Conservation (phyloP, 257 asterid species). For the Petunia axillaris region DNA sequence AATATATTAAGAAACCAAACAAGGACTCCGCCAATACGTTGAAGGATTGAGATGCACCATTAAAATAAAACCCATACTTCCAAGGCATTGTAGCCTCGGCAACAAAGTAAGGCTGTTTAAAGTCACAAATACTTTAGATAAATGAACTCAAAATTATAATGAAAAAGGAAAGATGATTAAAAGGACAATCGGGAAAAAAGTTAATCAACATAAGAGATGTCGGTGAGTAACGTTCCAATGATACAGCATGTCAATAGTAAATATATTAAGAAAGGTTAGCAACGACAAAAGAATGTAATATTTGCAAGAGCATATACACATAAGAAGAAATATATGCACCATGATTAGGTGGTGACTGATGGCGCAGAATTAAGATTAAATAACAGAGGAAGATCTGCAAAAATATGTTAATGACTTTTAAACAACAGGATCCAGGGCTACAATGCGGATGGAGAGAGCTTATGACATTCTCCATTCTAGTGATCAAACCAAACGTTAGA, state of each 20-base stretch:
- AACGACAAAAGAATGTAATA: neutral
- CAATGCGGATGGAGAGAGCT: neutral
- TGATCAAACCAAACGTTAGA: constrained; percentile 4
- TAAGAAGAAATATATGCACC: neutral
- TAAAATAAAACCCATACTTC: constrained; percentile 70
- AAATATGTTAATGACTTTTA: neutral
- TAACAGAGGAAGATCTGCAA: neutral
- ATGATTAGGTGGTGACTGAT: neutral
- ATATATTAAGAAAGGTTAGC: neutral
- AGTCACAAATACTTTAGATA: constrained; percentile 7
- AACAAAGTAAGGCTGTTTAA: constrained; percentile 62
- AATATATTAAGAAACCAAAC: constrained; percentile 52
- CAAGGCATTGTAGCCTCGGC: constrained; percentile 96
- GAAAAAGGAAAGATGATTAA: neutral
- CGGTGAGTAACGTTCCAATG: neutral
- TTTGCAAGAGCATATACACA: neutral
- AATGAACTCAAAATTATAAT: neutral
- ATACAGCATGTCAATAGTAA: neutral
- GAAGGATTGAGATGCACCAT: constrained; percentile 81
- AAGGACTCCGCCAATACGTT: constrained; percentile 79
- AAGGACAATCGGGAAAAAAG: neutral
- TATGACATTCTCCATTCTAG: neutral
- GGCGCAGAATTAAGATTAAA: neutral
- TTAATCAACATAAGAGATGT: neutral
- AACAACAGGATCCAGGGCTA: neutral